phyloP scores from a whole-genome alignment of 2,329 filamentous ascomycete genomes.

The Dactylellina cionopaga region DNA sequence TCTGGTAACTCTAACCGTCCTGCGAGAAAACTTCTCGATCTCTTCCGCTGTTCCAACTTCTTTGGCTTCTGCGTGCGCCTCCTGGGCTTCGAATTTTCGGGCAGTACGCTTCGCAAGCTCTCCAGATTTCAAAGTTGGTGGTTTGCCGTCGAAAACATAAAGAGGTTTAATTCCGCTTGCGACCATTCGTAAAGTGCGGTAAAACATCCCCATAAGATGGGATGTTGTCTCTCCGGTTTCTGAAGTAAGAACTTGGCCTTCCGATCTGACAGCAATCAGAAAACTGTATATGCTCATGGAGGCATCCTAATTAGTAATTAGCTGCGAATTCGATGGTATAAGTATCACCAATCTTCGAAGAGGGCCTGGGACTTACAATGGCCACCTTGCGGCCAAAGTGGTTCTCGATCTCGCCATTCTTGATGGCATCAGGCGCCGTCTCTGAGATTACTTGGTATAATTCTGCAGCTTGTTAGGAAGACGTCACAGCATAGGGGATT shows the following conservation, averaged over 20 bases:
- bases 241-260: conserved; percentile 94
- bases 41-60: conserved; percentile 97
- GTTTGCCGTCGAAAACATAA: conserved; percentile 96
- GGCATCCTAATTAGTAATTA: conserved; percentile 61
- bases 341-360: neutral
- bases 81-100: conserved; percentile 90
- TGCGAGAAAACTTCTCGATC: conserved; percentile 94
- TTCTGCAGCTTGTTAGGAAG: conserved; percentile 61
- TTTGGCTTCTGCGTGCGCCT: conserved; percentile 91
- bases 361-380: conserved; percentile 75
- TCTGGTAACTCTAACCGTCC: conserved; percentile 92
- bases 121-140: conserved; percentile 95
- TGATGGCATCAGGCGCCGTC: conserved; percentile 93
- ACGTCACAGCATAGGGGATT: neutral
- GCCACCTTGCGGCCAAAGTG: conserved; percentile 98
- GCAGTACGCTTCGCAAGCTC: conserved; percentile 96
- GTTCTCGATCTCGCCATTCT: conserved; percentile 97
- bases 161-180: conserved; percentile 99
- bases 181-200: conserved; percentile 95
- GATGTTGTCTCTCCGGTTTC: conserved; percentile 97
- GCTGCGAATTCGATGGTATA: no score
- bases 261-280: conserved; percentile 94
- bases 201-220: conserved; percentile 99
- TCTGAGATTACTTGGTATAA: conserved; percentile 86
- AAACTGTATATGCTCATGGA: conserved; percentile 99